These are phyloP conservation scores for Mycena rebaudengoi DNA, from an alignment of 768 basidiomycete genomes.

Conservation along the genomic window DNA sequence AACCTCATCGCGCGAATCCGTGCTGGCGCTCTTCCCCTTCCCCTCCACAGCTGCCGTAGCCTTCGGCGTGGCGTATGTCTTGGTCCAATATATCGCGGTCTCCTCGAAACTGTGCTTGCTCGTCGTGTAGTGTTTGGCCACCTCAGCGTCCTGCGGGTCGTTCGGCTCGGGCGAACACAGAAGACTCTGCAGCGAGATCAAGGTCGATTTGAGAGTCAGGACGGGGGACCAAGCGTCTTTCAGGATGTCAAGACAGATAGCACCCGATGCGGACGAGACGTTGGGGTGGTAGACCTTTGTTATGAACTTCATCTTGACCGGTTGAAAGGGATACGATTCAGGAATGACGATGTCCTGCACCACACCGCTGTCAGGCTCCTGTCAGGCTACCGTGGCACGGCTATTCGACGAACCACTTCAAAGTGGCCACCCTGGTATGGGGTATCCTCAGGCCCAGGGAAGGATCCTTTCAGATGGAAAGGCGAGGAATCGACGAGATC, in stretches of 20 bases:
- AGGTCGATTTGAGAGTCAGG: slow-evolving; percentile 93
- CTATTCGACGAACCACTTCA: slow-evolving; percentile 76
- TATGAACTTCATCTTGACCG: slow-evolving; percentile 98
- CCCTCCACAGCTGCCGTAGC: slow-evolving; percentile 63
- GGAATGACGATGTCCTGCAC: slow-evolving; percentile 84
- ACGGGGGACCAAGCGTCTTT: slow-evolving; percentile 96
- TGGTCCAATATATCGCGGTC: slow-evolving; percentile 94
- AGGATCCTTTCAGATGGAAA: slow-evolving; percentile 91
- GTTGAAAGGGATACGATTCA: slow-evolving; percentile 90
- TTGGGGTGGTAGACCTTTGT: slow-evolving; percentile 98
- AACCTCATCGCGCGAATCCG: slow-evolving; percentile 60
- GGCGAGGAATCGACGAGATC: slow-evolving; percentile 90
- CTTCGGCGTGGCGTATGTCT: slow-evolving; percentile 78
- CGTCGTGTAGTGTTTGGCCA: slow-evolving; percentile 96
- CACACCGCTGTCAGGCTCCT: slow-evolving; percentile 45
- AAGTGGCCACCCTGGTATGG: slow-evolving; percentile 94
- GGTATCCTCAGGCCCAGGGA: slow-evolving; percentile 91
- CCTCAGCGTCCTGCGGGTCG: slow-evolving; percentile 98
- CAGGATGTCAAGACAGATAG: slow-evolving; percentile 91
- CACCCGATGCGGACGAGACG: slow-evolving; percentile 91
- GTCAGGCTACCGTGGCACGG: neutral
- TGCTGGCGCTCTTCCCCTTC: slow-evolving; percentile 53
- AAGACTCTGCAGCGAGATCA: slow-evolving; percentile 93
- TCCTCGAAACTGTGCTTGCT: slow-evolving; percentile 88
- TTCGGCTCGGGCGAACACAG: slow-evolving; percentile 94